Conservation (phyloP, 2,329 filamentous ascomycete species). For the Aspergillus ustus region DNA sequence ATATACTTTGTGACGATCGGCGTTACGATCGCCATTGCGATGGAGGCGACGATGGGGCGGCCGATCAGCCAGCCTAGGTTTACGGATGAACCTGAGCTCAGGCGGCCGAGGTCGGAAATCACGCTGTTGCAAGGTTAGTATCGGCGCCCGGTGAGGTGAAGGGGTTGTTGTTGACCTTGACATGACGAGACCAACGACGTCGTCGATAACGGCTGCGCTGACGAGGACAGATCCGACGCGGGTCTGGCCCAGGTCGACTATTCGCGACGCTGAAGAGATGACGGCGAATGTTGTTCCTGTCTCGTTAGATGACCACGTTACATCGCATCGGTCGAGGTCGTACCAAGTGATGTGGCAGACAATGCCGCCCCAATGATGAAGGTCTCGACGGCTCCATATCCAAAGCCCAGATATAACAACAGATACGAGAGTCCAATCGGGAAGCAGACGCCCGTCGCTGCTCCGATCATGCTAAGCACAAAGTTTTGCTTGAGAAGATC, state of each 20-base stretch:
- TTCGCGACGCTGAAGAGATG: conserved; percentile 35
- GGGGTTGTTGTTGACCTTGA: conserved; percentile 22
- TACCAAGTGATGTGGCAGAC: conserved; percentile 37
- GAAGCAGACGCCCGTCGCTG: conserved; percentile 51
- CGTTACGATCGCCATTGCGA: conserved; percentile 40
- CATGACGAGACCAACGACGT: conserved; percentile 51
- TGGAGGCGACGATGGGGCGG: conserved; percentile 44
- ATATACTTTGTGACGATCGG: conserved; percentile 44
- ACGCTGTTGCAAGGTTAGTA: conserved; percentile 26
- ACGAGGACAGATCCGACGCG: conserved; percentile 51
- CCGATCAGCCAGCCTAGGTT: conserved; percentile 46
- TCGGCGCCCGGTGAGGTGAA: neutral
- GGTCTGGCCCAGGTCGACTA: conserved; percentile 49
- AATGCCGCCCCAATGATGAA: conserved; percentile 38
- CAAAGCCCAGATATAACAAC: conserved; percentile 50
- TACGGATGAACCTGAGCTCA: conserved; percentile 23
- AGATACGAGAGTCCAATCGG: conserved; percentile 53
- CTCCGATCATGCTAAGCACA: conserved; percentile 46
- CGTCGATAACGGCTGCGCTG: conserved; percentile 54
- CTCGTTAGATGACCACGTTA: neutral
- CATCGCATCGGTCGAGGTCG: neutral
- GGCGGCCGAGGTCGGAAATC: conserved; percentile 36
- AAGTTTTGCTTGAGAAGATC: conserved; percentile 54
- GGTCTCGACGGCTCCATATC: conserved; percentile 43
- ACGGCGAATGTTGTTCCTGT: conserved; percentile 38